Evolutionary conservation across 106 monocot genomes (phyloP).

Genomic region (Chionographis japonica): DNA sequence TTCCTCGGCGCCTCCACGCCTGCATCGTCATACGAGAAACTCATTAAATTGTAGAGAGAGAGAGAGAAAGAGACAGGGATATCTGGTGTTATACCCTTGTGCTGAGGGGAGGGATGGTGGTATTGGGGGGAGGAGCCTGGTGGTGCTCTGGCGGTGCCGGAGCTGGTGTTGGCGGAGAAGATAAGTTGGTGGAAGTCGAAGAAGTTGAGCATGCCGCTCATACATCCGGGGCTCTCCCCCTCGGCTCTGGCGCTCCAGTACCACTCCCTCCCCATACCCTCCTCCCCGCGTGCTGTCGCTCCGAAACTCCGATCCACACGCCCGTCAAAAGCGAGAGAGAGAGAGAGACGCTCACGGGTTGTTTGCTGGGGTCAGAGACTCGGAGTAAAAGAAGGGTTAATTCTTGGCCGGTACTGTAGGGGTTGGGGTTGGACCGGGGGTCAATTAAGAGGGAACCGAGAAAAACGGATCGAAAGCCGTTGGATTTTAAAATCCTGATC

Average conservation of each 20-base stretch:
- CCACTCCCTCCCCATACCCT: slow-evolving; percentile 27
- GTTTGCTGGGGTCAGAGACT: neutral
- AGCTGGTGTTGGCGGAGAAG: slow-evolving; percentile 2
- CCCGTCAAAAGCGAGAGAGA: slow-evolving; percentile 14
- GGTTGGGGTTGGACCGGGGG: neutral
- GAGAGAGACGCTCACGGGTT: neutral
- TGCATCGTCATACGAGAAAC: neutral
- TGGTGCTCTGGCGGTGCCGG: neutral
- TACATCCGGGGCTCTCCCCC: slow-evolving; percentile 33
- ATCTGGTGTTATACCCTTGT: slow-evolving; percentile 13
- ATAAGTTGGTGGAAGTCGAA: slow-evolving; percentile 38
- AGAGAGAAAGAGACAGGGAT: neutral
- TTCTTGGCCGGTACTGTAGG: neutral
- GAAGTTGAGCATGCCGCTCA: slow-evolving; percentile 46
- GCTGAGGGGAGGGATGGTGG: neutral
- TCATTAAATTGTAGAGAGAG: neutral
- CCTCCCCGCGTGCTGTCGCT: neutral
- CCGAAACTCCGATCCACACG: neutral
- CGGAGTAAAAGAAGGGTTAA: neutral
- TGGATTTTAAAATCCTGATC: neutral
- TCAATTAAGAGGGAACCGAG: slow-evolving; percentile 6
- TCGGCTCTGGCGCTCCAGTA: slow-evolving; percentile 18
- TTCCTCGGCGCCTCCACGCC: slow-evolving; percentile 73
- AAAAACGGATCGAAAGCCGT: slow-evolving; percentile 23
- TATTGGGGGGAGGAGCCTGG: neutral